Percentiles rank a stretch among this genome's conserved stretches.
Evolutionary conservation across 208 protist species (phyloP).

Genomic region (Naegleria lovaniensis): DNA sequence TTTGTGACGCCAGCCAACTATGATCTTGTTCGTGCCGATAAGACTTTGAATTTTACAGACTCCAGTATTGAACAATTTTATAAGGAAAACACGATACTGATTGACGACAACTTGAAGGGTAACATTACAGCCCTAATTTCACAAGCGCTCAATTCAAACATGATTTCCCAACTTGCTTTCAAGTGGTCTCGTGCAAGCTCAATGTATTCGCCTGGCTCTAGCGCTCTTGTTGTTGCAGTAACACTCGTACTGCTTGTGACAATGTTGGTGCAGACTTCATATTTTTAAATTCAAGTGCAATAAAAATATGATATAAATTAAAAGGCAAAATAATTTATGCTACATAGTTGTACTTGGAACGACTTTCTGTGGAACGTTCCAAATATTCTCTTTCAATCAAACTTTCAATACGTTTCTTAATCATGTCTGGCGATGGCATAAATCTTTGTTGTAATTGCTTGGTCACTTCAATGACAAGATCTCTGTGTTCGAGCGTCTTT

Average conservation of each 20-base stretch:
- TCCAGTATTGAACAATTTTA: neutral
- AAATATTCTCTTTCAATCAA: conserved; percentile 65
- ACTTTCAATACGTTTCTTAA: conserved; percentile 65
- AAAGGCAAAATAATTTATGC: conserved; percentile 42
- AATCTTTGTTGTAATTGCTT: conserved; percentile 53
- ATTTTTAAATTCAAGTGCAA: no score
- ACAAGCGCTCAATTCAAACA: no score
- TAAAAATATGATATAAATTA: no score
- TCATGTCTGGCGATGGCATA: conserved; percentile 56
- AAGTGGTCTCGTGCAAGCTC: no score
- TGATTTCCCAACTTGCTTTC: no score
- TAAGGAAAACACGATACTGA: neutral
- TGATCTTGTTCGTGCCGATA: neutral
- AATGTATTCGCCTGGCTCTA: no score
- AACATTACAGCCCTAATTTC: no score
- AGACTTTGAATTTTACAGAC: neutral
- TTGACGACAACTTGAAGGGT: neutral
- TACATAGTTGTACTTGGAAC: conserved; percentile 44
- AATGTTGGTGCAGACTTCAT: no score
- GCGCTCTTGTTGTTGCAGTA: no score
- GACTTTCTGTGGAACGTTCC: conserved; percentile 37
- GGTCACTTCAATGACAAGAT: conserved; percentile 59
- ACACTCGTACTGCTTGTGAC: no score
- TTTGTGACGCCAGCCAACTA: neutral
- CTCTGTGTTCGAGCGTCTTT: conserved; percentile 55